These are phyloP conservation scores for Monosporascus sp. DNA, from an alignment of 2,329 filamentous ascomycete genomes.

Conservation along the genomic window DNA sequence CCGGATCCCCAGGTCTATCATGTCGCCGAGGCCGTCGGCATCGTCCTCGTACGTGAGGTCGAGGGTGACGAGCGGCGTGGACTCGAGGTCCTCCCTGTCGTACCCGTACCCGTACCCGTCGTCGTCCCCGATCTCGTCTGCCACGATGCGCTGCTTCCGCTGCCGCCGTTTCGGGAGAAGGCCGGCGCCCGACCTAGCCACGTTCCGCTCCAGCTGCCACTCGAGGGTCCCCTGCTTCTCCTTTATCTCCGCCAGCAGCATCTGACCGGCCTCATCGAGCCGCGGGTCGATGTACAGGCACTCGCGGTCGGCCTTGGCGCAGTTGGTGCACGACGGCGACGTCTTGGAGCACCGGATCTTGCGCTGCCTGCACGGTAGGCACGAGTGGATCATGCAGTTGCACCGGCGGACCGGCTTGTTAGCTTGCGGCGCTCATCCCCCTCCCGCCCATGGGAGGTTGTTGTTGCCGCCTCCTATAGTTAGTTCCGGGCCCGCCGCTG, in stretches of 20 bases:
- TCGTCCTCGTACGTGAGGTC: slow-evolving; percentile 67
- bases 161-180: slow-evolving; percentile 1
- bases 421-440: neutral
- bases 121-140: slow-evolving; percentile 50
- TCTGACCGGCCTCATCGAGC: slow-evolving; percentile 64
- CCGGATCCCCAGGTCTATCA: slow-evolving; percentile 67
- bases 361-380: slow-evolving; percentile 62
- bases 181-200: slow-evolving; percentile 41
- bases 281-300: slow-evolving; percentile 62
- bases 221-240: slow-evolving; percentile 72
- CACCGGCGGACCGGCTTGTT: slow-evolving; percentile 48
- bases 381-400: slow-evolving; percentile 64
- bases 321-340: slow-evolving; percentile 64
- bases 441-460: neutral
- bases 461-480: too few relatives aligned
- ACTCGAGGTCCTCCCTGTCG: slow-evolving; percentile 55
- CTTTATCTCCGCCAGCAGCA: slow-evolving; percentile 70
- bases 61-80: slow-evolving; percentile 55
- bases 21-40: slow-evolving; percentile 49
- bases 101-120: slow-evolving; percentile 55
- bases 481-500: neutral
- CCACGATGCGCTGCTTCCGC: slow-evolving; percentile 34
- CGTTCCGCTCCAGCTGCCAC: slow-evolving; percentile 62
- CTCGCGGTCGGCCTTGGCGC: slow-evolving; percentile 47
- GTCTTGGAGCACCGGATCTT: slow-evolving; percentile 75